Conservation (phyloP, 2,329 filamentous ascomycete genomes). For the Calonectria naviculata region DNA sequence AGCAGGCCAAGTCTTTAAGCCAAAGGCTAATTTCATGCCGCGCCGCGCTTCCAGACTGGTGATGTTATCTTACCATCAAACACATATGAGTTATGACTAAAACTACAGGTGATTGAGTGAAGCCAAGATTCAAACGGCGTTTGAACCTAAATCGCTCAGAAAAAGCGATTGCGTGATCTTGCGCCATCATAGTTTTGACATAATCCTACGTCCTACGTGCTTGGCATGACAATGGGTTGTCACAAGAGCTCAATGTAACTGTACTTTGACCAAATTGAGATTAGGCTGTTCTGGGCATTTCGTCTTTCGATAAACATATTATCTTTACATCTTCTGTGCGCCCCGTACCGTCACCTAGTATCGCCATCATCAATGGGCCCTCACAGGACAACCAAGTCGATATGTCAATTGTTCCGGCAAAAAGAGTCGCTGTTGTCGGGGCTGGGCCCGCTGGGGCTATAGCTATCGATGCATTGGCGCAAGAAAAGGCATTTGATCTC, state of each 20-base stretch:
- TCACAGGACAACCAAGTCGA: neutral
- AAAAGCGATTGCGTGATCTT: neutral
- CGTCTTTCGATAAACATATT: too few relatives aligned
- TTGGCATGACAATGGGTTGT: neutral
- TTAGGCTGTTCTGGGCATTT: neutral
- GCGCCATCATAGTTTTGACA: neutral
- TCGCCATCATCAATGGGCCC: neutral
- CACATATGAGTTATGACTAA: too few relatives aligned
- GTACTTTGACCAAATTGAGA: neutral
- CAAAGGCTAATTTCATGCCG: too few relatives aligned
- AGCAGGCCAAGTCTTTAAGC: too few relatives aligned
- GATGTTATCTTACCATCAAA: too few relatives aligned
- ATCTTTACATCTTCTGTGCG: too few relatives aligned
- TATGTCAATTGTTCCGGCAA: neutral
- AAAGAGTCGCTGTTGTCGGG: neutral
- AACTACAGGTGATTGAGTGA: too few relatives aligned
- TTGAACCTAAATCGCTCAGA: neutral
- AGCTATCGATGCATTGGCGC: neutral
- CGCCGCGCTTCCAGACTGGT: too few relatives aligned
- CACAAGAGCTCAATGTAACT: neutral
- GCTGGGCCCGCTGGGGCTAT: neutral
- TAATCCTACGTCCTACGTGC: neutral
- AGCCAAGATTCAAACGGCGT: too few relatives aligned
- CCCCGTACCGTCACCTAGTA: too few relatives aligned
- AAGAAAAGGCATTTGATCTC: neutral